Conservation (phyloP, 2,329 filamentous ascomycete species). For the Ophiostoma novo-ulmi region DNA sequence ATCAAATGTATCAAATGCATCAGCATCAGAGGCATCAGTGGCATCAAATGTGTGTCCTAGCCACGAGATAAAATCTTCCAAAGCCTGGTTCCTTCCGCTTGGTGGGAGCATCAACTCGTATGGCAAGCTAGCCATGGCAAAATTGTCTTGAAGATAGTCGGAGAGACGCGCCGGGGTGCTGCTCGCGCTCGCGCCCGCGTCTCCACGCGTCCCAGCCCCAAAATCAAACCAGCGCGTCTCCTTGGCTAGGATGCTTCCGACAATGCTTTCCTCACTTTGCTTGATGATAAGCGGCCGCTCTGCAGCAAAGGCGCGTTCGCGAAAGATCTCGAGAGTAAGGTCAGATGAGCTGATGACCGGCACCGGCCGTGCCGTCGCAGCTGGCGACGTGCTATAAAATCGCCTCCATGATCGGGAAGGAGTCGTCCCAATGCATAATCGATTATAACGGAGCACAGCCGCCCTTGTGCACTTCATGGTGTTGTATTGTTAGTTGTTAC, state of each 20-base stretch:
- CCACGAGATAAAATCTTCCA: slow-evolving; percentile 24
- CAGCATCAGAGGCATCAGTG: background rate
- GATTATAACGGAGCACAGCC: background rate
- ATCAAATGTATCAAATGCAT: background rate
- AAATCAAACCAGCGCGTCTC: slow-evolving; percentile 54
- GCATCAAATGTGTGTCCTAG: slow-evolving; percentile 2
- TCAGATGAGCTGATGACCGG: background rate
- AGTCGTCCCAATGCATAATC: background rate
- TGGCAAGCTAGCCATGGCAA: slow-evolving; percentile 35
- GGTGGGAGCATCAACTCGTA: slow-evolving; percentile 37
- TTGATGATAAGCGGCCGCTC: slow-evolving; percentile 49
- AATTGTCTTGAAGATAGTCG: slow-evolving; percentile 21
- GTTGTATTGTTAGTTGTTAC: background rate
- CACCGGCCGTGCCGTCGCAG: slow-evolving; percentile 13
- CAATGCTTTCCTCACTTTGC: background rate
- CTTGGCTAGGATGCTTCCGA: slow-evolving; percentile 44
- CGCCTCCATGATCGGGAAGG: background rate
- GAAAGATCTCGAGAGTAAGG: slow-evolving; percentile 44
- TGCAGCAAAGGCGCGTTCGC: slow-evolving; percentile 47
- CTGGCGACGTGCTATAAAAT: background rate
- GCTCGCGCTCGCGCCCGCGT: background rate
- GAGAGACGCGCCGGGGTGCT: background rate
- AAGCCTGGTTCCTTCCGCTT: background rate
- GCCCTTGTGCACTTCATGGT: background rate
- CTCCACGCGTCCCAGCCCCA: background rate